A percentile compares a stretch with the other conserved stretches of the same genome.
phyloP scores from a whole-genome alignment of 2,329 filamentous ascomycete genomes.

The Aureobasidium mangrovei region DNA sequence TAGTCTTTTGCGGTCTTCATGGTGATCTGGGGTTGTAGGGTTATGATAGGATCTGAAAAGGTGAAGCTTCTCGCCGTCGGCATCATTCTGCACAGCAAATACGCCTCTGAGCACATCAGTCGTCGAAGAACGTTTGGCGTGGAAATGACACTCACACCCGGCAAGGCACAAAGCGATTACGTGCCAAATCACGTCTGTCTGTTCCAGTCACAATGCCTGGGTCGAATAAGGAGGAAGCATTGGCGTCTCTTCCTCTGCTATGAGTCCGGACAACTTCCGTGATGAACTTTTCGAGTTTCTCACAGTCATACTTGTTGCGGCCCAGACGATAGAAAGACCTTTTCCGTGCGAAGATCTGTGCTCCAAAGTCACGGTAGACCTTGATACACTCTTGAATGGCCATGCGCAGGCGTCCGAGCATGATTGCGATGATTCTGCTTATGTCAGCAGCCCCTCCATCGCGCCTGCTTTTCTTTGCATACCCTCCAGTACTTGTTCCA shows the following conservation, averaged over 20 bases:
- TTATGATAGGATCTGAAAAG: conserved; percentile 11
- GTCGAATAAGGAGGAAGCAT: neutral
- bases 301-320: neutral
- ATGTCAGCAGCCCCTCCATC: neutral
- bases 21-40: neutral
- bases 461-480: neutral
- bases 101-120: neutral
- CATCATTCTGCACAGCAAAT: neutral
- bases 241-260: neutral
- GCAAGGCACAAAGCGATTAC: neutral
- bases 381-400: conserved; percentile 16
- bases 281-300: conserved; percentile 1
- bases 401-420: conserved; percentile 19
- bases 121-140: neutral
- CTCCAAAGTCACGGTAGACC: conserved; percentile 10
- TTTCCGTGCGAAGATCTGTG: conserved; percentile 6
- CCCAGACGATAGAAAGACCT: neutral
- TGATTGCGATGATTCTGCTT: conserved; percentile 18
- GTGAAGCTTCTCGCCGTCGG: neutral
- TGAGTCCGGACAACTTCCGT: neutral
- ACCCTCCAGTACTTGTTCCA: conserved; percentile 32
- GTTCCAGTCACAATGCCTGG: neutral
- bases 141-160: neutral
- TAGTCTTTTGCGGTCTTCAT: neutral
- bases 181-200: neutral